phyloP scores from a whole-genome alignment of 2,329 filamentous ascomycete genomes.

The Monilinia vaccinii-corymbosi region DNA sequence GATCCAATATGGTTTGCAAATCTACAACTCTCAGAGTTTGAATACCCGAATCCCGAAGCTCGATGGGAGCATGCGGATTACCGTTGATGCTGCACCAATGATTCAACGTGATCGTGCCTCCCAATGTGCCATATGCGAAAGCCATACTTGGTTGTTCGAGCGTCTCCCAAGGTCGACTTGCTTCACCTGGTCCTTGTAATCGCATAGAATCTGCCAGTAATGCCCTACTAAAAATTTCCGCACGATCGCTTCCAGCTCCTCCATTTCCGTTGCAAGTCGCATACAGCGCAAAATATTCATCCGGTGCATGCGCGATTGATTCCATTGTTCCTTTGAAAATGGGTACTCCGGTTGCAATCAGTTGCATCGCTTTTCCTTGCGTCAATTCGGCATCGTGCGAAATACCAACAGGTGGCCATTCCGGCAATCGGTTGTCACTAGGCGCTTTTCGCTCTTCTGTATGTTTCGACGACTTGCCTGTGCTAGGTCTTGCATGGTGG shows the following conservation, averaged over 20 bases:
- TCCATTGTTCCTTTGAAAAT: conserved; percentile 46
- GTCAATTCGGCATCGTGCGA: conserved; percentile 41
- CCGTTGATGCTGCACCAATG: conserved; percentile 56
- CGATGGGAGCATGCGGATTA: conserved; percentile 44
- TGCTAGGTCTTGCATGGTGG: conserved; percentile 3
- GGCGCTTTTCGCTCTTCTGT: neutral
- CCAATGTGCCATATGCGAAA: conserved; percentile 55
- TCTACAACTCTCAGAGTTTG: conserved; percentile 49
- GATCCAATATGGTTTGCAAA: conserved; percentile 46
- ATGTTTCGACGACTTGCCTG: conserved; percentile 3
- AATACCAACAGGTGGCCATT: conserved; percentile 50
- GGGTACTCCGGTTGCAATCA: conserved; percentile 50
- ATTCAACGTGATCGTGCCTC: conserved; percentile 65
- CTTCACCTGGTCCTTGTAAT: conserved; percentile 17
- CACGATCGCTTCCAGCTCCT: conserved; percentile 19
- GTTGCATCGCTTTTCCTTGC: conserved; percentile 44
- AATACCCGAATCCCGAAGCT: conserved; percentile 48
- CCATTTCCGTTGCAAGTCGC: conserved; percentile 41
- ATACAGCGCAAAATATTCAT: conserved; percentile 48
- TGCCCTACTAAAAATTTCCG: conserved; percentile 11
- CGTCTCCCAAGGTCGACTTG: conserved; percentile 52
- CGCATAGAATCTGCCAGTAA: conserved; percentile 19
- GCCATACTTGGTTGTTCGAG: conserved; percentile 66
- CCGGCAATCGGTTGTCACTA: conserved; percentile 32
- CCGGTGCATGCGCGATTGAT: conserved; percentile 42